Base-by-base conservation (phyloP, 1,284 basidiomycete species). In the Boletus mariae region DNA sequence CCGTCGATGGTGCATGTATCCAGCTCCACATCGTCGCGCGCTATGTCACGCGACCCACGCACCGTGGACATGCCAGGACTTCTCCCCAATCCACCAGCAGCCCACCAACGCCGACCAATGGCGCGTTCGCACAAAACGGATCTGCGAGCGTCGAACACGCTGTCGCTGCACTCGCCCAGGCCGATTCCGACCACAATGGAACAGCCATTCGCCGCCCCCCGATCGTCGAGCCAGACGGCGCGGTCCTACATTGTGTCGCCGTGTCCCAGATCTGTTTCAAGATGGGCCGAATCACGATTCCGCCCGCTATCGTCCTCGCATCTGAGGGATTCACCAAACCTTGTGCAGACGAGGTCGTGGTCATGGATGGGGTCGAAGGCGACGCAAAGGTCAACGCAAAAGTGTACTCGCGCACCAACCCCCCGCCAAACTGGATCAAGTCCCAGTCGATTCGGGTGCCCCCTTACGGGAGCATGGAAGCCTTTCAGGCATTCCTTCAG, bases 201-300 rank as follows among this genome's bases (percentile, higher is more conserved):
- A 26, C 32, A 5, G 44, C 17, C 17, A 26, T 11, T 2, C 17
- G 73, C 23, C 42, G 46, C 5, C 38, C 63, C 3, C 66, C 64
- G 2, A 62, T 65, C 7, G 64, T 71, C n/a, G 80, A 84, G 61
- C 70, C 75, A 0, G 84, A 85, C 58, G 83, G 82, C 49, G 75
- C 77, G 4, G 75, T 79, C 13, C 71, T 92, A 4, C 82, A 91
- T 67, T 89, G 87, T 59, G 66, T 91, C 55, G 77, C 80, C 35
- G 74, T 93, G 46, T 84, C 84, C 37, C 80, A 84, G 57, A 67
- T 83, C 49, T 89, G 86, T 63, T 90, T 85, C 79, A 92, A 92
- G 70, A 69, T 80, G 42, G 86, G 84, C 0, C 77, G 90, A 1
- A 81, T 91, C 56, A 92, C 88, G 11, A 77, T 92, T 49, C 90